Base-by-base conservation (phyloP, 257 asterid species). In the Jaltomata sinuosa region DNA sequence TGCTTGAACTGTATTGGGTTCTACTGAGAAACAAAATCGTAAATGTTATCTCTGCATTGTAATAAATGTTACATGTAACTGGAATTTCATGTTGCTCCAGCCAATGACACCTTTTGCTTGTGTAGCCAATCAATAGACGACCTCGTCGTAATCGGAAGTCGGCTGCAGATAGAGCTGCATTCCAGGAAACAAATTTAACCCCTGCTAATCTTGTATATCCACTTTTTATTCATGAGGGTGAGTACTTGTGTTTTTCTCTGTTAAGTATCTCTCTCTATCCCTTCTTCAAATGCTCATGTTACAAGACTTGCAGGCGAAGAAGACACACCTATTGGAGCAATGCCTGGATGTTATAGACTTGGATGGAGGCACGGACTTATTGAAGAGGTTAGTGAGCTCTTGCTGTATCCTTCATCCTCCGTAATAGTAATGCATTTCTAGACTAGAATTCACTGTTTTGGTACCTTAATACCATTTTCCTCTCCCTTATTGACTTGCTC, bases 291-390 rank as follows among this genome's bases (percentile, higher is more conserved):
- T 45, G 50, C 14, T 2, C 12, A 45, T 62, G 21, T 27, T 29
- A 62, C 71, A 62, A 62, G 12, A 54, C 67, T 83, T 85, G 81
- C 91, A 96, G 99, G 99, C 84, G 98, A 93, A 88, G 98, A 94
- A 87, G 98, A 96, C 86, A 92, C 94, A 21, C 98, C 98, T 47
- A 96, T 96, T 84, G 98, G 98, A 87, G 98, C 99, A 64, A 96
- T 96, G 99, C 99, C 99, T n/a, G 98, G 99, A 82, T 96, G 99
- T 85, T 96, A 91, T 83, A 91, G 99, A 88, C 98, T 96, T 57
- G 99, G 99, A 45, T 96, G 98, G 99, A 93, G 97, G 80, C 97
- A 91, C 83, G 99, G 99, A 42, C 97, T 96, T 83, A 89, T 96
- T 36, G 95, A 96, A 92, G 99, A 96, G 98, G 99, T 96, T 21